Conservation (phyloP, 768 basidiomycete genomes). For the Lactarius hengduanensis region DNA sequence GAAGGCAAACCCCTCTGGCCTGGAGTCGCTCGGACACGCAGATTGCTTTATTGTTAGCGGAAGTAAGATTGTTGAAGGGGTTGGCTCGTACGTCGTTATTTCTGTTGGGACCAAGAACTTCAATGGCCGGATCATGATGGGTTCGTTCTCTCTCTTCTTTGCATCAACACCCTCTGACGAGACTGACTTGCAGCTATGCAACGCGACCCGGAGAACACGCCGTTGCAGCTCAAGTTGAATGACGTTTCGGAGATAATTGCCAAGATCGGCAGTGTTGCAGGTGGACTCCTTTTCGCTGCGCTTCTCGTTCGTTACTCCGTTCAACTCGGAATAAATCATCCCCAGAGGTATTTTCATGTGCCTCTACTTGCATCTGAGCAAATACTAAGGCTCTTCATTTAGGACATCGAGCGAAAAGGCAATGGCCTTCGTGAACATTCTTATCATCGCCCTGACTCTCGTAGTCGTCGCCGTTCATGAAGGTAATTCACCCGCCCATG, state of each 20-base stretch:
- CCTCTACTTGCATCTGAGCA: too few species aligned
- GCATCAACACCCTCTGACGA: too few species aligned
- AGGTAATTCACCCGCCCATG: slow-evolving; percentile 41
- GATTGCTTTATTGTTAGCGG: slow-evolving; percentile 94
- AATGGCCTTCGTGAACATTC: slow-evolving; percentile 85
- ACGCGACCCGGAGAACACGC: slow-evolving; percentile 84
- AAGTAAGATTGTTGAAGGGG: slow-evolving; percentile 77
- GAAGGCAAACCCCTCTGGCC: slow-evolving; percentile 27
- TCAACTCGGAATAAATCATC: slow-evolving; percentile 63
- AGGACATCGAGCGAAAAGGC: slow-evolving; percentile 80
- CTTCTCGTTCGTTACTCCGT: slow-evolving; percentile 97
- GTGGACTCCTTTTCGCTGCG: slow-evolving; percentile 75
- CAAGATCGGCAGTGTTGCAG: slow-evolving; percentile 80
- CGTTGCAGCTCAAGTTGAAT: slow-evolving; percentile 92
- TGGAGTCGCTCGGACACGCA: slow-evolving; percentile 48
- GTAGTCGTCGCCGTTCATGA: slow-evolving; percentile 84
- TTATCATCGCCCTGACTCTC: slow-evolving; percentile 92
- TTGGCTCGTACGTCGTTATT: slow-evolving; percentile 85
- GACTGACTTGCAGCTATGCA: slow-evolving; percentile 61
- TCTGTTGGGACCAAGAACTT: slow-evolving; percentile 91
- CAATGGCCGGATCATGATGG: slow-evolving; percentile 97
- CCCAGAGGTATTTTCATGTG: slow-evolving; percentile 32
- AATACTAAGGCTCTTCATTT: neutral
- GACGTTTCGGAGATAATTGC: slow-evolving; percentile 91
- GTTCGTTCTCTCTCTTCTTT: slow-evolving; percentile 49